These are phyloP conservation scores for Austroboletus niveus DNA, from an alignment of 1,284 basidiomycete genomes.

Conservation along the genomic window DNA sequence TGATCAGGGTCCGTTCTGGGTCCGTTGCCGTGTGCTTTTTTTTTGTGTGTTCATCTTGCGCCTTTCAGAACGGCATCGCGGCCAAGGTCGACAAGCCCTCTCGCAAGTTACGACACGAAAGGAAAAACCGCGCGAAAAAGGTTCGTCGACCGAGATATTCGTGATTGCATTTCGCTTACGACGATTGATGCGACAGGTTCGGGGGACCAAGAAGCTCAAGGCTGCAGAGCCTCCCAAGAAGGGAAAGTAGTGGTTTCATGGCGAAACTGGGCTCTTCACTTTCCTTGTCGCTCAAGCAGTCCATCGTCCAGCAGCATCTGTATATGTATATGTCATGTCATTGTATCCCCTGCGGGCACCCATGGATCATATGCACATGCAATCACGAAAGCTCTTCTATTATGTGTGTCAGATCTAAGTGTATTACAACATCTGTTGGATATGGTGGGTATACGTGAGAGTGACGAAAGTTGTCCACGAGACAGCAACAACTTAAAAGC, in stretches of 20 bases:
- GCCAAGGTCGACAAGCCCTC: constrained; percentile 89
- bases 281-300: constrained; percentile 36
- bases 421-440: constrained; percentile 32
- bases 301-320: constrained; percentile 35
- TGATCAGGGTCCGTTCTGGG: constrained; percentile 77
- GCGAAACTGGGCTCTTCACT: constrained; percentile 21
- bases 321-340: constrained; percentile 45
- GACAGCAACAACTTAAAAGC: constrained; percentile 49
- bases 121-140: constrained; percentile 99
- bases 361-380: constrained; percentile 49
- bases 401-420: constrained; percentile 28
- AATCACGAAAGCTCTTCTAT: constrained; percentile 33
- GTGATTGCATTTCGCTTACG: constrained; percentile 6
- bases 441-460: constrained; percentile 33
- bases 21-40: constrained; percentile 1
- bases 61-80: constrained; percentile 72
- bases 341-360: constrained; percentile 31
- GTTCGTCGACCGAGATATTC: constrained; percentile 39
- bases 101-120: constrained; percentile 98
- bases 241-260: constrained; percentile 58
- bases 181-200: constrained; percentile 52
- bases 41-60: constrained; percentile 5
- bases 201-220: constrained; percentile 92
- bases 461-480: constrained; percentile 9
- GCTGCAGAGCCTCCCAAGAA: constrained; percentile 87